phyloP scores from a whole-genome alignment of 176 grass and related monocot genomes.

The Paspalum vaginatum region DNA sequence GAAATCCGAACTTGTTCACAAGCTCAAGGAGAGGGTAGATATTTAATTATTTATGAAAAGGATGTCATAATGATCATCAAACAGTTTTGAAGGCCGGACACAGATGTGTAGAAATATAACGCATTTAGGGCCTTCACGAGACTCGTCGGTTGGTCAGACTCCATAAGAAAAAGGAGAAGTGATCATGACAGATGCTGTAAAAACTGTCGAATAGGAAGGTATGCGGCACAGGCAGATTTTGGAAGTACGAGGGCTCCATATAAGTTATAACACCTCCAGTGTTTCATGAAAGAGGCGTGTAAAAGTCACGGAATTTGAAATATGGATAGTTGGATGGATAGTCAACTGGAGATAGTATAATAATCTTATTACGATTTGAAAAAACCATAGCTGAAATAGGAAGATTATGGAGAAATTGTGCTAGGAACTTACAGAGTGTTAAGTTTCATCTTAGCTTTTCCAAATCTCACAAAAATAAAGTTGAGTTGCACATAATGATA shows the following conservation, averaged over 20 bases:
- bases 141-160: constrained; percentile 47
- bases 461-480: neutral
- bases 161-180: neutral
- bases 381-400: neutral
- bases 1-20: constrained; percentile 73
- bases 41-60: constrained; percentile 55
- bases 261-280: neutral
- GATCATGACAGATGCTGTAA: neutral
- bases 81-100: constrained; percentile 59
- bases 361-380: too few relatives aligned
- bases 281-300: neutral
- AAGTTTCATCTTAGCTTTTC: neutral
- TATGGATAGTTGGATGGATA: too few relatives aligned
- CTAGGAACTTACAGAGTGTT: neutral
- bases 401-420: neutral
- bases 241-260: neutral
- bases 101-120: constrained; percentile 58
- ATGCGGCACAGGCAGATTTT: neutral
- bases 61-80: constrained; percentile 67
- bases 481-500: too few relatives aligned
- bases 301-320: too few relatives aligned
- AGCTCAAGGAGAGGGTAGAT: constrained; percentile 70
- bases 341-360: too few relatives aligned
- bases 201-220: neutral
- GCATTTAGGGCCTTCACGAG: constrained; percentile 54